Evolutionary conservation across 805 yeast genomes (phyloP), one percentile per base, ranked within the genome.

Genomic region (Hanseniaspora taiwanica): DNA sequence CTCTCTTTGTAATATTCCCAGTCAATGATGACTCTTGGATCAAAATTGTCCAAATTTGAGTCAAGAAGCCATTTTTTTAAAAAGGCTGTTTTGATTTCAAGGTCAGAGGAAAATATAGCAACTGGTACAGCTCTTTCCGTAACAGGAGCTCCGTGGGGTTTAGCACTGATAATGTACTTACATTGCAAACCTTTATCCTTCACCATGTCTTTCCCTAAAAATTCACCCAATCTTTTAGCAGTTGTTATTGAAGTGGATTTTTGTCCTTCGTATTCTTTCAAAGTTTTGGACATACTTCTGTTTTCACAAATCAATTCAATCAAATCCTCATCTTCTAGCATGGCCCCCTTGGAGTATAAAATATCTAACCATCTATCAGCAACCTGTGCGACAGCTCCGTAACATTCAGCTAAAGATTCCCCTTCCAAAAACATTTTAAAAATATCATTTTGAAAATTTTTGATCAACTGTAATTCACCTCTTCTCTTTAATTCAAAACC

Each of bases 331-430:
- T 91, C 95, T 55, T 87, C 95, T 21, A 91, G 66, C 69, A 81
- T 79, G 1, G 71, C 66, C 32, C 99, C 99, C 46, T 76, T 78
- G 2, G 89, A 76, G 40, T 86, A 95, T 40, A 91, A 62, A 4
- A 91, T 93, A 64, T 89, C 97, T 20, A 91, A 65, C 98, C 98
- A 91, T 48, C 94, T 76, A 51, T 89, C 82, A 1, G 98, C 97
- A 19, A 91, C 94, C 24, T 69, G 69, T 0, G 97, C 95, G 14
- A 91, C 98, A 1, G 94, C 81, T 17, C 62, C 72, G 55, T 91
- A 91, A 65, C 98, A 91, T 1, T 66, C 68, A 46, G 79, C 84
- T 23, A 93, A 63, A 1, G 86, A 64, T 24, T 69, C 66, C 29
- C 99, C 99, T 43, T 86, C 89, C 48, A 91, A 66, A 56, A 91